A percentile compares a stretch with the other conserved stretches of the same genome.
phyloP scores from a whole-genome alignment of 352 stramenopile species.

The Phytophthora pisi region DNA sequence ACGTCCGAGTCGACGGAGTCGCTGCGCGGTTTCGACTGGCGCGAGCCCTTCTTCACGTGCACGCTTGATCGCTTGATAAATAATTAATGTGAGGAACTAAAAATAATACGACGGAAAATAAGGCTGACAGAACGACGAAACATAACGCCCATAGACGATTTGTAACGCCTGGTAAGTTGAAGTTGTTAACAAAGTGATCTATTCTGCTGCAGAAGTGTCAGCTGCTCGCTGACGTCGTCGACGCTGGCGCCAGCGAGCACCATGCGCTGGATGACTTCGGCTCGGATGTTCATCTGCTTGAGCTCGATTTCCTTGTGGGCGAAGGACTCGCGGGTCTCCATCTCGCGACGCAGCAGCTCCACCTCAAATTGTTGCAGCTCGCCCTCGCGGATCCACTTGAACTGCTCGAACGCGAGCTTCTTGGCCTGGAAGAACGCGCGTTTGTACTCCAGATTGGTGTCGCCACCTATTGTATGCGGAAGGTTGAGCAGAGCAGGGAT shows the following conservation, averaged over 20 bases:
- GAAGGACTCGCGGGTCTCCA: conserved; percentile 23
- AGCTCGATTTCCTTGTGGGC: conserved; percentile 24
- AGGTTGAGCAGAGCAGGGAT: conserved; percentile 11
- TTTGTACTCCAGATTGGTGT: conserved; percentile 15
- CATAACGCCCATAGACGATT: not conserved
- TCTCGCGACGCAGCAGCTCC: conserved; percentile 24
- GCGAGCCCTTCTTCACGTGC: conserved; percentile 11
- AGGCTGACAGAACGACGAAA: not conserved
- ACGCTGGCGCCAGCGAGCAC: conserved; percentile 7
- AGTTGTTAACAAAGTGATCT: not conserved
- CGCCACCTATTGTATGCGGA: not conserved
- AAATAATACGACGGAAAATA: not conserved
- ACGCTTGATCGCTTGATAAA: conserved; percentile 1
- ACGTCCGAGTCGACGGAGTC: conserved; percentile 10
- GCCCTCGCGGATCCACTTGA: conserved; percentile 18
- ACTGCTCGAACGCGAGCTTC: conserved; percentile 24
- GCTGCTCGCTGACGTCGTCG: conserved; percentile 10
- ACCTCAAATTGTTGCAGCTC: conserved; percentile 25
- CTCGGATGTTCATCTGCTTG: conserved; percentile 20
- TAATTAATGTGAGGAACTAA: not conserved
- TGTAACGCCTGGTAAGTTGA: not conserved
- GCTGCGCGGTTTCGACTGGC: not conserved
- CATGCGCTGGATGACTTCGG: conserved; percentile 27
- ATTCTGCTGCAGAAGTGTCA: conserved; percentile 10
- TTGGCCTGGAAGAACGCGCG: conserved; percentile 22